phyloP scores from a whole-genome alignment of 2,329 filamentous ascomycete genomes.

The Thelonectria olida region DNA sequence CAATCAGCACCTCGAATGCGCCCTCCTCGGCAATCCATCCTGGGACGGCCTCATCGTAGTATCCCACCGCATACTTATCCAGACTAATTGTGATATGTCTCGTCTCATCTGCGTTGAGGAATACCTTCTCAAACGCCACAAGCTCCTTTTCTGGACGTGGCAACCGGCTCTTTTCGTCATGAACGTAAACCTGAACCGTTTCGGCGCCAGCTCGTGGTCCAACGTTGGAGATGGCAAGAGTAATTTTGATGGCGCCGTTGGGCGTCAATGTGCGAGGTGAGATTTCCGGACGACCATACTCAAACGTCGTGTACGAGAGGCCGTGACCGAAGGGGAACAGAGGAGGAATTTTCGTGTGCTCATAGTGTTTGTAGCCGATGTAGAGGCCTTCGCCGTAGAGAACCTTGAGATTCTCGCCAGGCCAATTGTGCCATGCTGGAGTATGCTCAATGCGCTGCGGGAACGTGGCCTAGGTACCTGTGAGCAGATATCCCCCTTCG shows the following conservation, averaged over 20 bases:
- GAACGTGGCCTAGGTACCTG: conserved; percentile 64
- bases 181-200: conserved; percentile 74
- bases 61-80: conserved; percentile 64
- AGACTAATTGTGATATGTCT: conserved; percentile 56
- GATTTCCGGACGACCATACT: conserved; percentile 67
- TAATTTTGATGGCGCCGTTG: conserved; percentile 53
- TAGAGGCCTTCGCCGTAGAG: conserved; percentile 78
- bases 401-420: conserved; percentile 73
- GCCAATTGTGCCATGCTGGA: conserved; percentile 78
- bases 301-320: conserved; percentile 76
- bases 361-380: conserved; percentile 79
- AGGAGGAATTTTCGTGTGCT: conserved; percentile 66
- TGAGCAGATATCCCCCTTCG: not conserved
- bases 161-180: conserved; percentile 70
- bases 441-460: conserved; percentile 71
- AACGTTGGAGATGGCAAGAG: conserved; percentile 62
- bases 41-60: conserved; percentile 68
- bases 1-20: conserved; percentile 67
- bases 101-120: conserved; percentile 64
- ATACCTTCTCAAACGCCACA: conserved; percentile 73
- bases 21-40: conserved; percentile 75
- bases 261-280: conserved; percentile 51
- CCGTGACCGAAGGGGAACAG: conserved; percentile 80
- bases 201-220: conserved; percentile 67
- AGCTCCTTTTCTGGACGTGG: conserved; percentile 76